phyloP scores from a whole-genome alignment of 192 early-diverging fungal species.

The Paraglomus occultum region DNA sequence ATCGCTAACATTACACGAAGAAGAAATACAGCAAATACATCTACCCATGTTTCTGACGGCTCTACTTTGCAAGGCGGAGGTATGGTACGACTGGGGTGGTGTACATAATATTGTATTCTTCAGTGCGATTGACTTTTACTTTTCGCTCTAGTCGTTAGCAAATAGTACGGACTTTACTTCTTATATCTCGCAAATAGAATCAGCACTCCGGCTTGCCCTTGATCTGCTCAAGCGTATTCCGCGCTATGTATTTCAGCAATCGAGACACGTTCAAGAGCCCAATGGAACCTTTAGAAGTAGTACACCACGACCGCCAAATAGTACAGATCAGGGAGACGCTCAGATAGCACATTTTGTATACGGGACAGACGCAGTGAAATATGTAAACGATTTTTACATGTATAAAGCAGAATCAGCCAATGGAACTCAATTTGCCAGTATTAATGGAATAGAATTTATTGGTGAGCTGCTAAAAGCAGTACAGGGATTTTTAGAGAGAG shows the following conservation, averaged over 20 bases:
- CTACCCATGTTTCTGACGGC: slow-evolving; percentile 71
- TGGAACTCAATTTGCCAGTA: slow-evolving; percentile 38
- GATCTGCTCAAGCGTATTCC: slow-evolving; percentile 40
- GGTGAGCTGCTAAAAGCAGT: slow-evolving; percentile 33
- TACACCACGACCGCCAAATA: neutral
- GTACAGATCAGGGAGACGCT: neutral
- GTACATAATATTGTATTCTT: too few species aligned
- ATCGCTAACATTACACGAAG: slow-evolving; percentile 75
- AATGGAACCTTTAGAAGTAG: slow-evolving; percentile 10
- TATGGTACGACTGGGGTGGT: slow-evolving; percentile 15
- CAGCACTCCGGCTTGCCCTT: slow-evolving; percentile 33
- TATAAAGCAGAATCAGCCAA: slow-evolving; percentile 18
- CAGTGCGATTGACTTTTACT: neutral
- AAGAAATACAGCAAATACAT: slow-evolving; percentile 80
- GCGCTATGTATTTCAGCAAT: slow-evolving; percentile 30
- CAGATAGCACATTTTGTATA: slow-evolving; percentile 35
- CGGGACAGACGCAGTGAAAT: slow-evolving; percentile 42
- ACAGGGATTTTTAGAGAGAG: slow-evolving; percentile 36
- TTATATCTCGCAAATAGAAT: slow-evolving; percentile 32
- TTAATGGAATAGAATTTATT: slow-evolving; percentile 34
- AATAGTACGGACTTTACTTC: slow-evolving; percentile 15
- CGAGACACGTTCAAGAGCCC: slow-evolving; percentile 27
- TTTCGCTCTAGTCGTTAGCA: slow-evolving; percentile 21
- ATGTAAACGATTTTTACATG: slow-evolving; percentile 50
- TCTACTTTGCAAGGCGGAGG: slow-evolving; percentile 53